Evolutionary conservation across 2,329 filamentous ascomycete species (phyloP).

Genomic region (Penicillium freii): DNA sequence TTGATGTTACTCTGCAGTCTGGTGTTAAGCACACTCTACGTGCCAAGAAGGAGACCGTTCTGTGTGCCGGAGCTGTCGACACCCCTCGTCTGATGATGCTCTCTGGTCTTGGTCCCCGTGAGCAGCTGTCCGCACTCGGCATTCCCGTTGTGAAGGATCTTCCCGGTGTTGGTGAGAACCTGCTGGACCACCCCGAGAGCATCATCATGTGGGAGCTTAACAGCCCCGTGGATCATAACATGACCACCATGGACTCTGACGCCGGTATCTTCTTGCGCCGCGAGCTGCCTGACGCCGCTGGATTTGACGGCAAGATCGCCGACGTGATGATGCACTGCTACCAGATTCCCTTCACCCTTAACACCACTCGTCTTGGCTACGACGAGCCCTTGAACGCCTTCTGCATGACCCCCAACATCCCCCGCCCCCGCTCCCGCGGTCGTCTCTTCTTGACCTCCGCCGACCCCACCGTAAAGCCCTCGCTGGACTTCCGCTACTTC

Average conservation of each 20-base stretch:
- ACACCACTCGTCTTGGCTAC: conserved; percentile 78
- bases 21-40: conserved; percentile 56
- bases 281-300: conserved; percentile 66
- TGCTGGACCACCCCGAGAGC: conserved; percentile 63
- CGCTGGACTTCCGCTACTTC: conserved; percentile 86
- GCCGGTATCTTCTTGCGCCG: conserved; percentile 84
- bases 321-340: conserved; percentile 98
- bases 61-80: conserved; percentile 77
- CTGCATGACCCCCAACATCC: conserved; percentile 92
- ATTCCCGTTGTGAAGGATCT: conserved; percentile 60
- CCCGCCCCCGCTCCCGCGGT: conserved; percentile 74
- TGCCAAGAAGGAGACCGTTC: conserved; percentile 72
- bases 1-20: conserved; percentile 66
- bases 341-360: conserved; percentile 87
- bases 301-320: conserved; percentile 69
- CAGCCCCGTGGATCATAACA: conserved; percentile 70
- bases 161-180: conserved; percentile 63
- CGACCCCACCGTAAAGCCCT: conserved; percentile 74
- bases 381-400: conserved; percentile 71
- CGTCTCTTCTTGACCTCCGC: conserved; percentile 73
- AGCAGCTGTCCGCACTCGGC: conserved; percentile 51
- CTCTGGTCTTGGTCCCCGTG: conserved; percentile 53
- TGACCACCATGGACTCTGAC: conserved; percentile 90
- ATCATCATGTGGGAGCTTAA: conserved; percentile 78
- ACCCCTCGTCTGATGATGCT: conserved; percentile 67